These are phyloP conservation scores for Leccinum incarnatum DNA, from an alignment of 768 basidiomycete genomes.

Conservation along the genomic window DNA sequence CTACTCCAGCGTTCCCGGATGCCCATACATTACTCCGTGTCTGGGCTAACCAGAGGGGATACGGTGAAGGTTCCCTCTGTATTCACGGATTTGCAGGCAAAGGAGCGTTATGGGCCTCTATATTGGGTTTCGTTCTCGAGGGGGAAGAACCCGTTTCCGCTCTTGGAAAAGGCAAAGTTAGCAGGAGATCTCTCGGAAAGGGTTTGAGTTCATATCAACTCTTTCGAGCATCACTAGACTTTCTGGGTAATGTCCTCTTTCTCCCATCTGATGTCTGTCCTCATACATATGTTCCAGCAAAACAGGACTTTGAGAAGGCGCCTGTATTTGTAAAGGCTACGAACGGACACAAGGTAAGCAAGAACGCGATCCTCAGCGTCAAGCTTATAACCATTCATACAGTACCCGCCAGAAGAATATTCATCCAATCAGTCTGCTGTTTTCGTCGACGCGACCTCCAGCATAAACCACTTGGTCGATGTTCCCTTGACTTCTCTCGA, in stretches of 20 bases:
- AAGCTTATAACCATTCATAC: conserved; percentile 2
- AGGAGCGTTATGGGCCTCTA: conserved; percentile 65
- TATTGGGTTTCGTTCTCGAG: conserved; percentile 57
- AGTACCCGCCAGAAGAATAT: conserved; percentile 66
- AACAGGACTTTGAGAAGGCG: conserved; percentile 60
- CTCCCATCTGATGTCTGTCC: neutral
- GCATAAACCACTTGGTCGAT: conserved; percentile 71
- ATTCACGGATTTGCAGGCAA: conserved; percentile 67
- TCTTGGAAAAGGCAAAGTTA: conserved; percentile 19
- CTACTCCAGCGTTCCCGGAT: conserved; percentile 61
- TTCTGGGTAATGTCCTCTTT: conserved; percentile 56
- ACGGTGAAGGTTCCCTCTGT: conserved; percentile 56
- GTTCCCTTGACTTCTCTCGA: conserved; percentile 77
- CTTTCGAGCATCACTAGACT: conserved; percentile 80
- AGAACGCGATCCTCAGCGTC: neutral
- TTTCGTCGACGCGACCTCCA: conserved; percentile 77
- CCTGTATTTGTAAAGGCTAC: conserved; percentile 57
- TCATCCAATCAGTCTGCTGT: conserved; percentile 47
- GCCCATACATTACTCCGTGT: conserved; percentile 78
- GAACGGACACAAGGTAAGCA: conserved; percentile 52
- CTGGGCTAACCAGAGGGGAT: conserved; percentile 90
- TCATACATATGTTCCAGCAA: conserved; percentile 45
- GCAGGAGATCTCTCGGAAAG: conserved; percentile 62
- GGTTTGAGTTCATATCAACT: conserved; percentile 90
- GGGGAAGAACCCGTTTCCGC: conserved; percentile 57